phyloP scores from a whole-genome alignment of 176 grass and related monocot genomes.

The Triticum turgidum region DNA sequence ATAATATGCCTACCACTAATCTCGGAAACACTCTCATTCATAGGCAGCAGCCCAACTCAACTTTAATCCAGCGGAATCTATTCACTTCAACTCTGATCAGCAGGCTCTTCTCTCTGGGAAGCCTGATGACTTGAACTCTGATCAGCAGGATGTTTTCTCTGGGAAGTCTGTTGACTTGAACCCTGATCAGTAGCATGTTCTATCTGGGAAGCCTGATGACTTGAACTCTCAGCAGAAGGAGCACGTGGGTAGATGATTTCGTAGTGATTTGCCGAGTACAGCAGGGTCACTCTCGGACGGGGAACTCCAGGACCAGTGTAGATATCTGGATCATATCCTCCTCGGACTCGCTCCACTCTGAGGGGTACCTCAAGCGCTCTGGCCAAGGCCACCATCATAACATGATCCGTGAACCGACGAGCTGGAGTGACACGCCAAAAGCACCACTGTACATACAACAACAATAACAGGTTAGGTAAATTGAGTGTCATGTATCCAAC shows the following conservation, averaged over 20 bases:
- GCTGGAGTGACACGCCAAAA: not conserved
- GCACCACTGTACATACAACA: not conserved
- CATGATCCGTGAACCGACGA: not conserved
- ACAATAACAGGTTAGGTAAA: not conserved
- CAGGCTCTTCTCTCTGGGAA: not conserved
- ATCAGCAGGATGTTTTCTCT: not conserved
- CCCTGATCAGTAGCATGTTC: not conserved
- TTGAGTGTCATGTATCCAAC: not conserved
- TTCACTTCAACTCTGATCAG: not conserved
- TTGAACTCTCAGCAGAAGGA: not conserved
- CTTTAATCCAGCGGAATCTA: not conserved
- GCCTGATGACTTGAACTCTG: too few species aligned
- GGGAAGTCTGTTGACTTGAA: not conserved
- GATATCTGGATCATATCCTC: not conserved
- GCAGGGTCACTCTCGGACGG: constrained; percentile 24
- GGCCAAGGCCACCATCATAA: constrained; percentile 17
- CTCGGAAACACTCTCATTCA: not conserved
- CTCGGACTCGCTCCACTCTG: constrained; percentile 19
- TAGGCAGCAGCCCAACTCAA: not conserved
- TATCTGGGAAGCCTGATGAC: too few species aligned
- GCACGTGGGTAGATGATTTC: constrained; percentile 25
- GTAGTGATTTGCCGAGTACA: constrained; percentile 20
- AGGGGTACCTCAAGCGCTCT: constrained; percentile 15
- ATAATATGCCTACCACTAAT: not conserved
- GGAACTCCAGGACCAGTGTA: constrained; percentile 6